These are phyloP conservation scores for Neonectria magnoliae DNA, from an alignment of 2,329 filamentous ascomycete species.

Conservation along the genomic window DNA sequence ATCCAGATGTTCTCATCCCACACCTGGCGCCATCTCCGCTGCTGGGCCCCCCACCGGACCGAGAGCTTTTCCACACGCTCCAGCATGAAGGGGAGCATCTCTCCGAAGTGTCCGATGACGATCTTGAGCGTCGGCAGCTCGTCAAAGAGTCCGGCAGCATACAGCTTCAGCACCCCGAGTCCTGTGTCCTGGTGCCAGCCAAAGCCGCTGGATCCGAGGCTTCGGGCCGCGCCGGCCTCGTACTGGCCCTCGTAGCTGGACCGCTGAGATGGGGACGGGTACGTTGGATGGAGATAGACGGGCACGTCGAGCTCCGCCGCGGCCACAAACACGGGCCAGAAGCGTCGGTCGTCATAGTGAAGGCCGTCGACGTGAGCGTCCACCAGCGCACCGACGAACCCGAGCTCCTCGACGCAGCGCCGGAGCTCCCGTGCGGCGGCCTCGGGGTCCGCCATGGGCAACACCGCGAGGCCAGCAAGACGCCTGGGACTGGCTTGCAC, in stretches of 20 bases:
- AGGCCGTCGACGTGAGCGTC: conserved; percentile 41
- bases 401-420: conserved; percentile 42
- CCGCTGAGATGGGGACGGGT: conserved; percentile 43
- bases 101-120: conserved; percentile 54
- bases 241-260: conserved; percentile 44
- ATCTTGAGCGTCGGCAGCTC: conserved; percentile 50
- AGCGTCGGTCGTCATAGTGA: conserved; percentile 44
- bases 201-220: conserved; percentile 55
- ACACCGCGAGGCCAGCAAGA: conserved; percentile 43
- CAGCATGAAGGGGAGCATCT: conserved; percentile 64
- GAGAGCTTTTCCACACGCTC: conserved; percentile 53
- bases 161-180: conserved; percentile 51
- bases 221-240: conserved; percentile 36
- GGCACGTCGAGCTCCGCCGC: conserved; percentile 58
- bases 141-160: conserved; percentile 49
- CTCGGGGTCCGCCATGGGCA: conserved; percentile 45
- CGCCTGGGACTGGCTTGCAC: conserved; percentile 19
- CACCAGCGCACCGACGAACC: conserved; percentile 48
- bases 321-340: conserved; percentile 37
- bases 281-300: conserved; percentile 61
- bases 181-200: conserved; percentile 63
- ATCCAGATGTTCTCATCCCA: conserved; percentile 67
- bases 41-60: conserved; percentile 43
- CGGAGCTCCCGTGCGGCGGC: conserved; percentile 44
- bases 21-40: conserved; percentile 56